Evolutionary conservation across 1,284 basidiomycete genomes (phyloP).

Genomic region (Mycena citricolor): DNA sequence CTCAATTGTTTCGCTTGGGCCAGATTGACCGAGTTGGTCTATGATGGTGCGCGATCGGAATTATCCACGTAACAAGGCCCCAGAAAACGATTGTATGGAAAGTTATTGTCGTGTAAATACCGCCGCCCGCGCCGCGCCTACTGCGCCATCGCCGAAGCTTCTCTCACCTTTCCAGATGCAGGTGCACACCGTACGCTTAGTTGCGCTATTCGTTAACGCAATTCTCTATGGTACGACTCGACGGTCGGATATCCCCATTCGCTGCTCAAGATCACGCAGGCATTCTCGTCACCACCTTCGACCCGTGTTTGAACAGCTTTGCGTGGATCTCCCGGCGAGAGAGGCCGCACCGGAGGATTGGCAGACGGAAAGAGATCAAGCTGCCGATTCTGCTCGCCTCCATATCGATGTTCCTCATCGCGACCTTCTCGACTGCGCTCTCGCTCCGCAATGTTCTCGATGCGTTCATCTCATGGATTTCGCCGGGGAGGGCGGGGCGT

Average conservation of each 20-base stretch:
- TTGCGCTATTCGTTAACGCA: neutral
- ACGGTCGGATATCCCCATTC: neutral
- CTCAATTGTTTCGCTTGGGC: no score
- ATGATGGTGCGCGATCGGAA: no score
- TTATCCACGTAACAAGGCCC: no score
- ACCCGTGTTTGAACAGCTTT: neutral
- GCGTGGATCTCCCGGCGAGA: neutral
- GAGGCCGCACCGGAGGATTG: neutral
- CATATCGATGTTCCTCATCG: slow-evolving; percentile 1
- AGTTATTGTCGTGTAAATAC: no score
- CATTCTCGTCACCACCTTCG: slow-evolving; percentile 2
- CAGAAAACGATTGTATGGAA: no score
- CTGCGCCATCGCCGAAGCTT: no score
- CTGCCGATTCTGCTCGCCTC: neutral
- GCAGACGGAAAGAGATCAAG: neutral
- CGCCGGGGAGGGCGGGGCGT: neutral
- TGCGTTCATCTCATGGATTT: slow-evolving; percentile 1
- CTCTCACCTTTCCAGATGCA: no score
- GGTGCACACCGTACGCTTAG: slow-evolving; percentile 1
- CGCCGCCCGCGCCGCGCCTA: no score
- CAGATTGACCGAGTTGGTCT: no score
- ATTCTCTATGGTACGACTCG: slow-evolving; percentile 2
- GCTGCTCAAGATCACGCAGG: neutral
- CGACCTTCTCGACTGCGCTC: slow-evolving; percentile 1
- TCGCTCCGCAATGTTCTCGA: neutral